Evolutionary conservation across 306 rosid genomes (phyloP), one percentile per base, ranked within the genome.

Genomic region (Trichosanthes cucumerina): DNA sequence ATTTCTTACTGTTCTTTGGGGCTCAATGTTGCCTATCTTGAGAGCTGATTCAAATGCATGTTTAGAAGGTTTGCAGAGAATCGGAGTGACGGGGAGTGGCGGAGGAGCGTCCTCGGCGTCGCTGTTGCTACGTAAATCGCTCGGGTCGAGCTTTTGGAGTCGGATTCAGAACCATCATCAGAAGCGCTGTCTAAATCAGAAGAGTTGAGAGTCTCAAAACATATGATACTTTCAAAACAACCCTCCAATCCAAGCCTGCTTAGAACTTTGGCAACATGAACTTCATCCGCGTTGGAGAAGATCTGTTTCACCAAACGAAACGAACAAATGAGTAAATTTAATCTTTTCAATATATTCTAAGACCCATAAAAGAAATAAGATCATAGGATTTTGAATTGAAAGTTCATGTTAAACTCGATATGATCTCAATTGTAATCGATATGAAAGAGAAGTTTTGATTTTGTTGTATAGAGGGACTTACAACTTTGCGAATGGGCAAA

Each of bases 161-260:
- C 87, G 11, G 64, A 38, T n/a, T 79, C 77, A 19, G 71, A 36
- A 10, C 70, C 77, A 59, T 82, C 63, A 3, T 34, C 49, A 9
- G 38, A 82, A 64, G 44, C 57, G 36, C 72, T 43, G 64, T 2
- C 41, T 23, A 13, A 13, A 41, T 75, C 47, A 57, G 88, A 77
- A 7, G 75, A 68, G 88, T 94, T 94, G 76, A 94, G 85, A 73
- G 91, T 94, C 84, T 94, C 98, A 79, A 94, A 94, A 88, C 86
- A 82, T 80, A 94, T 85, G 52, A 90, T 65, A 13, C 71, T 71
- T 81, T 94, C 96, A 79, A 94, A 94, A 84, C 98, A 94, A 79
- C 87, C 96, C 81, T 90, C 96, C 78, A 94, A 71, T 70, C 98
- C 97, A 74, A 94, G 98, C 82, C 84, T 87, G 31, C 65, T 76